phyloP scores from a whole-genome alignment of 2,329 filamentous ascomycete genomes.

The Microthyrium microscopicum region DNA sequence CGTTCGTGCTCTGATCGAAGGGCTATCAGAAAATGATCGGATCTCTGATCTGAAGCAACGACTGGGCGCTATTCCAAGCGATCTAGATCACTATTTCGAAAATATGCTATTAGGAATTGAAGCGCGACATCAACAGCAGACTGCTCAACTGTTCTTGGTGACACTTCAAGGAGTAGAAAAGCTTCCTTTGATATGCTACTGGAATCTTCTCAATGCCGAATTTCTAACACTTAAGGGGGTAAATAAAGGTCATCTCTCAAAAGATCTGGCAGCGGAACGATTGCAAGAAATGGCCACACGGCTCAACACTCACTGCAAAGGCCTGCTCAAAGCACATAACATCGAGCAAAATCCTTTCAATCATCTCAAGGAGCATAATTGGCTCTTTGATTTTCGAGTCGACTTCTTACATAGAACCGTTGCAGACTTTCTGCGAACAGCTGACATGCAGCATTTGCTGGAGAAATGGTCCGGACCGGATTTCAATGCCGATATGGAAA shows the following conservation, averaged over 20 bases:
- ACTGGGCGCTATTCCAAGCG: conserved; percentile 10
- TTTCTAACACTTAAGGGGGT: background rate
- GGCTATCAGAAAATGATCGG: conserved; percentile 9
- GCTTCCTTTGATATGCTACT: conserved; percentile 1
- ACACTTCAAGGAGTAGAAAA: background rate
- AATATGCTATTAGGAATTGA: conserved; percentile 9
- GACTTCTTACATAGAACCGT: conserved; percentile 7
- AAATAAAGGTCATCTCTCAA: background rate
- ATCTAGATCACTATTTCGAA: conserved; percentile 12
- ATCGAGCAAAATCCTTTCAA: background rate
- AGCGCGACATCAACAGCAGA: background rate
- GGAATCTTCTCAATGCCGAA: background rate
- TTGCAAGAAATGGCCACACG: background rate
- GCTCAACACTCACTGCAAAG: background rate
- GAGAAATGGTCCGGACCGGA: background rate
- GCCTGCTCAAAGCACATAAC: background rate
- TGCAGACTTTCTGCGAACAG: conserved; percentile 4
- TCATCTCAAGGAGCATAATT: background rate
- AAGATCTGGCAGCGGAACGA: background rate
- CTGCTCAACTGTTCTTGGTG: background rate
- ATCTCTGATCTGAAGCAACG: conserved; percentile 9
- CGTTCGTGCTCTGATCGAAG: conserved; percentile 11
- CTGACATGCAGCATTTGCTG: conserved; percentile 1
- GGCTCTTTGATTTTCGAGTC: conserved; percentile 1
- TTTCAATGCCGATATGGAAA: background rate